A percentile compares a stretch with the other conserved stretches of the same genome.
These are phyloP conservation scores for Dothidotthia symphoricarpi DNA, from an alignment of 2,329 filamentous ascomycete species.

Conservation along the genomic window DNA sequence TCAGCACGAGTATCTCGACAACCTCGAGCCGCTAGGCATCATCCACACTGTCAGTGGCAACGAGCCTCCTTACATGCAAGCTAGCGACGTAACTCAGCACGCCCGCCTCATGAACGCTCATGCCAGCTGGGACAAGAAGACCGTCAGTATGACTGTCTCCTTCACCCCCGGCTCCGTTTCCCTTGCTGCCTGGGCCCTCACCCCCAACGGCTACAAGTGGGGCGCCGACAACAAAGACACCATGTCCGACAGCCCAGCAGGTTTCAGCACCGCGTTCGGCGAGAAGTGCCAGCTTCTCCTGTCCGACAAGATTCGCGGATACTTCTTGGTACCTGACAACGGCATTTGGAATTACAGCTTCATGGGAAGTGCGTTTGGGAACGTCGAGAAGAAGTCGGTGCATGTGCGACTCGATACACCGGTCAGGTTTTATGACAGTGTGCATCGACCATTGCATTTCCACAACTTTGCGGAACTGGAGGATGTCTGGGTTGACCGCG, in stretches of 20 bases:
- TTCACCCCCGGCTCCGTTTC: constrained; percentile 97
- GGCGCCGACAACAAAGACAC: constrained; percentile 93
- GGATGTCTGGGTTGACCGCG: constrained; percentile 91
- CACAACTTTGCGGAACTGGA: constrained; percentile 96
- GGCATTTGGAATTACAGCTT: constrained; percentile 97
- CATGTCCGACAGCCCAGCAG: constrained; percentile 87
- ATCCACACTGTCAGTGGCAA: constrained; percentile 96
- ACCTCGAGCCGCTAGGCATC: constrained; percentile 85
- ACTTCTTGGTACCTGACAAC: constrained; percentile 91
- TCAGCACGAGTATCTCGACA: constrained; percentile 83
- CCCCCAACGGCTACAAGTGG: constrained; percentile 92
- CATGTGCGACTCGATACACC: constrained; percentile 95
- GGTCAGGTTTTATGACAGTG: constrained; percentile 80
- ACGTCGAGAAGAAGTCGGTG: constrained; percentile 84
- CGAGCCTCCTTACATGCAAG: constrained; percentile 94
- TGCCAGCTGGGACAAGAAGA: constrained; percentile 79
- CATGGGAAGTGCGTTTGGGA: constrained; percentile 85
- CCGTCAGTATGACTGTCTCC: constrained; percentile 89
- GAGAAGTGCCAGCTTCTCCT: constrained; percentile 93
- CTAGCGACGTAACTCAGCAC: constrained; percentile 91
- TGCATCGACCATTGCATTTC: constrained; percentile 93
- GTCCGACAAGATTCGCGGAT: constrained; percentile 89
- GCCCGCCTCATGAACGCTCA: constrained; percentile 85
- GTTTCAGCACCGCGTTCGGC: constrained; percentile 88
- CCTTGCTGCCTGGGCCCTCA: constrained; percentile 88